phyloP scores from a whole-genome alignment of 2,329 filamentous ascomycete genomes.

The Tolypocladium endophyticum region DNA sequence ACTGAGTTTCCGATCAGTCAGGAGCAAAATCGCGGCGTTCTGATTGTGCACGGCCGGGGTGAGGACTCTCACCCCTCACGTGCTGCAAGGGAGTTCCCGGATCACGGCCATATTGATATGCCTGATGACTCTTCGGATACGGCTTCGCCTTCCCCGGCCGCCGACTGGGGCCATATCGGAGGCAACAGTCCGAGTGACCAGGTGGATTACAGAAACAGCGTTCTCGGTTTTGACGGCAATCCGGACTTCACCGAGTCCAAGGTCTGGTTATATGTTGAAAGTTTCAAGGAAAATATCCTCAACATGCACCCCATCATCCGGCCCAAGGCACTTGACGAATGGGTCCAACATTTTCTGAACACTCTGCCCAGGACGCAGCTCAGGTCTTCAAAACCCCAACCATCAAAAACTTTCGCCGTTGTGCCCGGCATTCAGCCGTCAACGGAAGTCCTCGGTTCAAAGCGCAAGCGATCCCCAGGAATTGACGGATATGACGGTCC shows the following conservation, averaged over 20 bases:
- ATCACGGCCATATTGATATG: conserved; percentile 28
- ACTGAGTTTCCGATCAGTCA: conserved; percentile 66
- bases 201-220: conserved; percentile 26
- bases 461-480: conserved; percentile 46
- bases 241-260: conserved; percentile 42
- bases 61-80: conserved; percentile 57
- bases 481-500: conserved; percentile 21
- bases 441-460: conserved; percentile 24
- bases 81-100: conserved; percentile 28
- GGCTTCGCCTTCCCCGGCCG: conserved; percentile 42
- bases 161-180: conserved; percentile 50
- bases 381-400: conserved; percentile 16
- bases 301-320: conserved; percentile 56
- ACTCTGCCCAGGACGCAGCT: conserved; percentile 26
- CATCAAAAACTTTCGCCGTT: conserved; percentile 21
- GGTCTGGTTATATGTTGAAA: conserved; percentile 43
- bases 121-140: conserved; percentile 40
- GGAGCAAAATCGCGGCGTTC: conserved; percentile 62
- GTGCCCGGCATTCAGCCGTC: conserved; percentile 13
- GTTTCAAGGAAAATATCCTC: conserved; percentile 50
- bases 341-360: conserved; percentile 43
- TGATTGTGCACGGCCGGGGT: conserved; percentile 69
- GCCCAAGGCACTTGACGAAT: conserved; percentile 38
- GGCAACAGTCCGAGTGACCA: conserved; percentile 33
- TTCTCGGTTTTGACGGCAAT: conserved; percentile 32